Evolutionary conservation across 2,329 filamentous ascomycete species (phyloP), one percentile per base, ranked within the genome.

Genomic region (Aspergillus persii): DNA sequence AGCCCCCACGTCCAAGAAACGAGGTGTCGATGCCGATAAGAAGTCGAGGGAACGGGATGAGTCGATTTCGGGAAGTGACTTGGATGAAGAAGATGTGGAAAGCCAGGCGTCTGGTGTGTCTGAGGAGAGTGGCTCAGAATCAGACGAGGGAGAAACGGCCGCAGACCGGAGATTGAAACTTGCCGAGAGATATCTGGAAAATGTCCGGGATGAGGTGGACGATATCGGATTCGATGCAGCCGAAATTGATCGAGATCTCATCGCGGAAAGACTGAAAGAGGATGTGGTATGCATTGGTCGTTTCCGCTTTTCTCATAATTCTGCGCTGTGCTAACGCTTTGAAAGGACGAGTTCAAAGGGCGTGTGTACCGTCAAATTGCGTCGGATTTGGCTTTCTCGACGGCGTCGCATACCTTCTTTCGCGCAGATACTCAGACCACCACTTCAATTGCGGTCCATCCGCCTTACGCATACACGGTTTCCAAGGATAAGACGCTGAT

Each of bases 151-250:
- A 63, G 94, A 98, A 80, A 98, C 95, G 26, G 92, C 90, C 1
- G 93, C 92, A 39, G 92, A 97, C 72, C 89, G 91, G 75, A 85
- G 95, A 68, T 78, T 96, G 69, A 87, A 91, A 65, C 84, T 99
- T 30, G 95, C 95, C 31, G 92, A 98, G 78, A 87, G 91, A 69
- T 98, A 99, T 74, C 84, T 99, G 56, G 89, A 96, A 56, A 96
- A 96, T 72, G 87, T 97, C 62, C 87, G 89, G 69, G 85, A 90
- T 69, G 90, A 96, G 66, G 87, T 92, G 59, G 89, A 96, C 67
- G 89, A 92, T 64, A 84, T 84, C 55, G 95, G 92, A 44, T 99
- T 98, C 71, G 92, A 99, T 77, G 95, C 95, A 7, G 92, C 89
- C 67, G 91, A 98, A 55, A 90, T 99, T 59, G 95, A 98, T 77